phyloP scores from a whole-genome alignment of 2,329 filamentous ascomycete genomes.

The Penicillium sp. region DNA sequence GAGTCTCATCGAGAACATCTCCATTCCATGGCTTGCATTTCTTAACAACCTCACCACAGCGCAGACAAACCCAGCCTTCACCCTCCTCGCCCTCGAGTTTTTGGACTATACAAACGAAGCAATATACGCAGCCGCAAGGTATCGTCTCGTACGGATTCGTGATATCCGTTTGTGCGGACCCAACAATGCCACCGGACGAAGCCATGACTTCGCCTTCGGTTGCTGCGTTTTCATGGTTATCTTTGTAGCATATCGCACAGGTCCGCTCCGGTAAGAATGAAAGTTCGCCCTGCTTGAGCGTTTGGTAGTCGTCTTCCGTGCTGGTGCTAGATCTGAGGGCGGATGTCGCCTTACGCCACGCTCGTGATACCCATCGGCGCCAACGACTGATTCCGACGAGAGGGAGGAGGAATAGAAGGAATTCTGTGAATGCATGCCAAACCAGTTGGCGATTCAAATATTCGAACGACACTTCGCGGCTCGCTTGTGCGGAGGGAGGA shows the following conservation, averaged over 20 bases:
- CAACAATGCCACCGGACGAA: slow-evolving; percentile 76
- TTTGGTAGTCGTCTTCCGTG: slow-evolving; percentile 57
- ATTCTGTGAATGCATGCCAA: slow-evolving; percentile 99
- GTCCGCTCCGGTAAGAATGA: slow-evolving; percentile 89
- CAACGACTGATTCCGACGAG: slow-evolving; percentile 94
- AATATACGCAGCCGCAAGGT: slow-evolving; percentile 90
- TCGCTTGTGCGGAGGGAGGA: slow-evolving; percentile 82
- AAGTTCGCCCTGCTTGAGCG: slow-evolving; percentile 69
- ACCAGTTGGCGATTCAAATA: slow-evolving; percentile 97
- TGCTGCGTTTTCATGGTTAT: slow-evolving; percentile 75
- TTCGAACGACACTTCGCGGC: slow-evolving; percentile 92
- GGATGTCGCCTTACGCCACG: slow-evolving; percentile 80
- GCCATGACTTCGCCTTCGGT: slow-evolving; percentile 76
- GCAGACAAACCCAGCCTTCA: slow-evolving; percentile 88
- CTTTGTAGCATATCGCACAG: slow-evolving; percentile 95
- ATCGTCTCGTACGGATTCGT: slow-evolving; percentile 95
- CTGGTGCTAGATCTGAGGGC: slow-evolving; percentile 59
- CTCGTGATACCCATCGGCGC: slow-evolving; percentile 84
- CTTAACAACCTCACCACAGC: slow-evolving; percentile 82
- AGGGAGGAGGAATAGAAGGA: slow-evolving; percentile 94
- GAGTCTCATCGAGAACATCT: slow-evolving; percentile 69
- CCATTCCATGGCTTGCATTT: slow-evolving; percentile 91
- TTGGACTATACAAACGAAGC: slow-evolving; percentile 92
- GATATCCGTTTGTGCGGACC: slow-evolving; percentile 87
- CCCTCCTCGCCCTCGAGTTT: slow-evolving; percentile 90